A percentile compares a stretch with the other conserved stretches of the same genome.
Conservation (phyloP, 495 filamentous ascomycete genomes). For the Penicillium bovifimosum region DNA sequence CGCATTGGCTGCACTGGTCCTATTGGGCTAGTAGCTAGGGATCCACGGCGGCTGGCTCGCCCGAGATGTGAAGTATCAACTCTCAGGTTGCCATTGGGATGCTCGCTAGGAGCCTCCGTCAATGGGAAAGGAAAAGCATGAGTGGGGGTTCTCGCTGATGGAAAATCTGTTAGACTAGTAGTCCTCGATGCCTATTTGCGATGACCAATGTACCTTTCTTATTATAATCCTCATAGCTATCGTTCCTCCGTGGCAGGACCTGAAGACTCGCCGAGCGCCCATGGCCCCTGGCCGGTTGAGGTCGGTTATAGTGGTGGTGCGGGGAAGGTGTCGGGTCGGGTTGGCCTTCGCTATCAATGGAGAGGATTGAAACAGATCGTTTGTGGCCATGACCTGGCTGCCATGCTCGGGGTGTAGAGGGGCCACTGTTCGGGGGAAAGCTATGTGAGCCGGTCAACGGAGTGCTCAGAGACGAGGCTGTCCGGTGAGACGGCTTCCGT, state of each 20-base stretch:
- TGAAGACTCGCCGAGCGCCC: constrained; percentile 80
- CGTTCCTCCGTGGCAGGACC: constrained; percentile 55
- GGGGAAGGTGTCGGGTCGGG: constrained; percentile 34
- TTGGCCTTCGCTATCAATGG: constrained; percentile 63
- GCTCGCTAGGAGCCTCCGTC: constrained; percentile 26
- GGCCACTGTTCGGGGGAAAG: constrained; percentile 37
- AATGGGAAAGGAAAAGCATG: constrained; percentile 24
- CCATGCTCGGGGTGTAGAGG: constrained; percentile 36
- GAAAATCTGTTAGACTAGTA: neutral
- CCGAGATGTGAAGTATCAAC: constrained; percentile 29
- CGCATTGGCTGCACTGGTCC: constrained; percentile 25
- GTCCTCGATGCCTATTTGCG: neutral
- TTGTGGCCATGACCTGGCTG: constrained; percentile 51
- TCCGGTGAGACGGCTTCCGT: constrained; percentile 35
- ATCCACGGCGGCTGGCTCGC: constrained; percentile 20
- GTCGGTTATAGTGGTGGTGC: constrained; percentile 27
- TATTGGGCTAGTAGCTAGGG: constrained; percentile 27
- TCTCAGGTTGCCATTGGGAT: constrained; percentile 17
- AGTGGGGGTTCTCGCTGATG: neutral
- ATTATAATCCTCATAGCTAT: constrained; percentile 36
- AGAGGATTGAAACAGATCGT: constrained; percentile 91
- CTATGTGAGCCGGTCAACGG: constrained; percentile 40
- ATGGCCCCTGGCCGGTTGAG: constrained; percentile 57
- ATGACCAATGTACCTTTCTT: constrained; percentile 38
- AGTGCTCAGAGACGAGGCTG: constrained; percentile 42